Evolutionary conservation across 257 asterid genomes (phyloP), one percentile per base, ranked within the genome.

Genomic region (Mitragyna speciosa): DNA sequence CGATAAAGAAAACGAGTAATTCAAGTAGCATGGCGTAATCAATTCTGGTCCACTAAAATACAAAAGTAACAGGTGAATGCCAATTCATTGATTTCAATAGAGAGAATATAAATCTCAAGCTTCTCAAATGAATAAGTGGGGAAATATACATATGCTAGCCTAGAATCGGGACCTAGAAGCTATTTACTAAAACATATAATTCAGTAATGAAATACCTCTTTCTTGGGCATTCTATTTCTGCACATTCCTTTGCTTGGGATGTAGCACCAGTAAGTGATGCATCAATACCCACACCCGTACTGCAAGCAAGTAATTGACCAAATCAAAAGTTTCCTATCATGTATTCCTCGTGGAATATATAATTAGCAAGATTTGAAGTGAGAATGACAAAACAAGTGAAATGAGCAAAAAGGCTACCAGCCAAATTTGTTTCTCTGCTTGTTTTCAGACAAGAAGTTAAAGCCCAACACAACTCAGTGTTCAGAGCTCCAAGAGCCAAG

Each of bases 171-270:
- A 26, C 36, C 33, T 1, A 51, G 47, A 24, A 43, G n/a, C 68
- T 14, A 41, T 76, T 26, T 49, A 24, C 58, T 47, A 20, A 72
- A 63, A 6, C 4, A 73, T 20, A 76, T 12, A 41, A 56, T 48
- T 11, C 12, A 0, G 43, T 12, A 67, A 19, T 56, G 58, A 77
- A 20, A 58, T 86, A 94, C 98, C 97, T 94, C 95, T 92, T 94
- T 73, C 89, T 77, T n/a, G 83, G 90, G 73, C 85, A 83, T 76
- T 88, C 97, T 73, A 86, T 83, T 56, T 91, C 91, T 43, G 84
- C 77, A 75, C 80, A 82, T 52, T 92, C 94, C 69, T 83, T 89
- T 76, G 82, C 88, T 82, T 83, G 96, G 15, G 87, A 89, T 36
- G 88, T 78, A 73, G 87, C 84, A 78, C 88, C 89, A 83, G 87